Evolutionary conservation across 1,139 yeast genomes (phyloP), one percentile per base, ranked within the genome.

Genomic region (Pneumocystis jirovecii): DNA sequence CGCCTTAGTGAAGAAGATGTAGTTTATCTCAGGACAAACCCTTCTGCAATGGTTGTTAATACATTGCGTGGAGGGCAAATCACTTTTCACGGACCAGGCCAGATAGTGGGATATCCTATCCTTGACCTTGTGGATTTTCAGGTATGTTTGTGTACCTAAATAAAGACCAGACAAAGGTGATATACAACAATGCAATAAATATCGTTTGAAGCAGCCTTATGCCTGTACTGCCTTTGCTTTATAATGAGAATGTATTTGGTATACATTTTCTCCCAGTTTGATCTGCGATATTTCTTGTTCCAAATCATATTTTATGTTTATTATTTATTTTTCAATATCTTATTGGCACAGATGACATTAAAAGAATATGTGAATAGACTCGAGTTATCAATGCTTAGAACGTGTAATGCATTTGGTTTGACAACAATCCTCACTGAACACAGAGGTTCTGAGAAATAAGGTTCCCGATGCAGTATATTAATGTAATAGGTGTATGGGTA

Each of bases 1-100:
- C 12, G 17, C 15, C 6, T 31, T 12, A n/a, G 17, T n/a, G 15
- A 4, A 3, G 4, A 8, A 21, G 50, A 42, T 21, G 21, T 12
- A 10, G 40, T 10, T 37, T n/a, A 40, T 42, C 59, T 62, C 8
- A 35, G 40, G n/a, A 61, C 61, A 21, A 66, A 62, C 37, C 74
- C 74, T 57, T 78, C 77, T 7, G 82, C 82, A 37, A 80, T 81
- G 64, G 88, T 84, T 72, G 82, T 85, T 37, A 95, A 89, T 71
- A 82, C 95, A 0, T 85, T 84, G 68, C 79, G 99, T 68, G 99
- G 99, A n/a, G 99, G 99, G 0, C 96, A 93, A 73, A 84, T 93
- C 0, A 93, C 98, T 0, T 95, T 89, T 81, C 99, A 95, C 76
- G 97, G 97, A 0, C 86, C 91, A 1, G 98, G 98, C 0, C 99